Percentiles rank a stretch among this genome's conserved stretches.
phyloP scores from a whole-genome alignment of 192 early-diverging fungal genomes.

The Linnemannia schmuckeri region DNA sequence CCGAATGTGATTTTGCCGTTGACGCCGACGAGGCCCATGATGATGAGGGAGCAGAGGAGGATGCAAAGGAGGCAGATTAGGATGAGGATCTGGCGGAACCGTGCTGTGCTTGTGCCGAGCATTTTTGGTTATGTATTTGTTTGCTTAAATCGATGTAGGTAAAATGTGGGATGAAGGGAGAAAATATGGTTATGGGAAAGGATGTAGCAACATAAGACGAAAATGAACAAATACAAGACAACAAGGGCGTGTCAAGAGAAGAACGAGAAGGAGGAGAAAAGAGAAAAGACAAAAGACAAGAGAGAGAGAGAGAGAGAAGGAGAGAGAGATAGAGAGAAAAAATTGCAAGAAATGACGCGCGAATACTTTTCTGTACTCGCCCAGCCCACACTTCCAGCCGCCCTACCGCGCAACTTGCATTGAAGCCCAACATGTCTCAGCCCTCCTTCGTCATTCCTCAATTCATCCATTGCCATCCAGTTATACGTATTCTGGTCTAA shows the following conservation, averaged over 20 bases:
- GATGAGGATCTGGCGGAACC: slow-evolving; percentile 20
- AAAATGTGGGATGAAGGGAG: not conserved
- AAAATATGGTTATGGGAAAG: no score
- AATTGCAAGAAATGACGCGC: not conserved
- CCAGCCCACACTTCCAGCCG: not conserved
- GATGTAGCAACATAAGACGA: no score
- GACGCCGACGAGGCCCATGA: slow-evolving; percentile 35
- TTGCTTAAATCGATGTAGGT: not conserved
- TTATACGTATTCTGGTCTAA: not conserved
- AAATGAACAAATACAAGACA: no score
- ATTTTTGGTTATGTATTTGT: not conserved
- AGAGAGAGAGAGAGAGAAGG: not conserved
- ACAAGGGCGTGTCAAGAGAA: not conserved
- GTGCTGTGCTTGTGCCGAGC: slow-evolving; percentile 1
- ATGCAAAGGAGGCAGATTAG: not conserved
- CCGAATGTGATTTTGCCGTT: slow-evolving; percentile 18
- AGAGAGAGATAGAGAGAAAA: not conserved
- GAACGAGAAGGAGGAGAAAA: not conserved
- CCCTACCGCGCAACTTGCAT: slow-evolving; percentile 2
- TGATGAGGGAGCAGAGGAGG: slow-evolving; percentile 17
- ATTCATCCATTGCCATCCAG: not conserved
- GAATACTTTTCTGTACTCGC: not conserved
- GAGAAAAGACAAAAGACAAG: not conserved
- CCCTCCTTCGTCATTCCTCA: not conserved
- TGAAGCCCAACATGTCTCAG: not conserved